Percentiles rank a stretch among this genome's conserved stretches.
Evolutionary conservation across 225 moss, liverwort and hornwort genomes (phyloP).

Genomic region (Asterella californica): DNA sequence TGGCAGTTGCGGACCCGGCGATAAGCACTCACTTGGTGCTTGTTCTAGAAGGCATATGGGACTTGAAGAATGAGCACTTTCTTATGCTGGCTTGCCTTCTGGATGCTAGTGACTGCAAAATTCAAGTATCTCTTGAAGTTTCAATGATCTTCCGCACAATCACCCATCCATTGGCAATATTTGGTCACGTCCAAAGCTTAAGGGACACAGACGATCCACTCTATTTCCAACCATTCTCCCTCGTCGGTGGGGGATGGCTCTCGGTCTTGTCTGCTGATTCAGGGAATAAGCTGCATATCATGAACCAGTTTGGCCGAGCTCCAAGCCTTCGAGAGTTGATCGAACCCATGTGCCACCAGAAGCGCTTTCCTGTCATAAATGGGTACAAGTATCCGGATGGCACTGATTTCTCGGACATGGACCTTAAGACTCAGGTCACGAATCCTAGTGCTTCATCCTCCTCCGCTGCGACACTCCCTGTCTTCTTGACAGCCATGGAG

Average conservation of each 20-base stretch:
- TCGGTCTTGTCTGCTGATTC: neutral
- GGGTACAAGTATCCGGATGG: constrained; percentile 10
- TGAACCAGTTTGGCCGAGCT: neutral
- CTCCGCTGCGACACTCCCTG: neutral
- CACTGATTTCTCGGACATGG: constrained; percentile 10
- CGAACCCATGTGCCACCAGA: neutral
- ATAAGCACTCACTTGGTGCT: neutral
- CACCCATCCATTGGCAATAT: constrained; percentile 8
- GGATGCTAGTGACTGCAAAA: constrained; percentile 2
- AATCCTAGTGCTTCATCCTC: neutral
- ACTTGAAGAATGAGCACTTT: neutral
- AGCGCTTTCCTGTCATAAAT: neutral
- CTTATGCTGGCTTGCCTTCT: constrained; percentile 7
- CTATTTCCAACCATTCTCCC: constrained; percentile 1
- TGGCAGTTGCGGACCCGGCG: neutral
- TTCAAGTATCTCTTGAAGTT: constrained; percentile 4
- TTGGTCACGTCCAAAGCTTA: constrained; percentile 7
- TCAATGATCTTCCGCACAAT: constrained; percentile 1
- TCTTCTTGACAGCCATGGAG: constrained; percentile 8
- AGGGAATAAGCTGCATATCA: neutral
- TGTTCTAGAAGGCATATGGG: constrained; percentile 8
- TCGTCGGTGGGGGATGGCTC: constrained; percentile 14
- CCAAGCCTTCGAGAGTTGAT: neutral
- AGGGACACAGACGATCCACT: neutral
- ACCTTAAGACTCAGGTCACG: neutral